Evolutionary conservation across 2,329 filamentous ascomycete species (phyloP), one percentile per base, ranked within the genome.

Genomic region (Botrytis porri): DNA sequence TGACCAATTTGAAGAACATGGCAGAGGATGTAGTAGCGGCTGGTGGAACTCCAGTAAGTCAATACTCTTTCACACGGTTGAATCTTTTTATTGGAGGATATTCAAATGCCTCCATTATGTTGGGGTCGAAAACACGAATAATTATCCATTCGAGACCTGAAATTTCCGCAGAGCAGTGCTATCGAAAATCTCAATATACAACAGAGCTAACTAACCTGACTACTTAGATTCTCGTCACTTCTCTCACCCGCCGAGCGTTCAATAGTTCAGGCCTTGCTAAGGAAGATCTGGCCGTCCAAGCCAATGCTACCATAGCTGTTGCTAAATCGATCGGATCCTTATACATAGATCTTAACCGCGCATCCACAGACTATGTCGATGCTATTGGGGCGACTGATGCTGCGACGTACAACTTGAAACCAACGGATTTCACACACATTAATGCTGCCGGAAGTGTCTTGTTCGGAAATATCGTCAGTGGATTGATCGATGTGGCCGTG

Each of bases 371-470:
- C 8, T 87, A 87, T 73, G 78, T 85, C 29, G 84, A 86, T 72
- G 80, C 79, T 0, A 85, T 87, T 72, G 85, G 85, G 0, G 77
- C 81, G n/a, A 74, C 78, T 0, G 80, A 82, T 41, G 83, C 83
- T 2, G 80, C 79, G 41, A 80, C 76, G 41, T 86, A 86, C 72
- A 85, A 86, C 73, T 73, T 82, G 32, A 78, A 77, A 8, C 75
- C 81, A 2, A 80, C 78, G 6, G 89, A 91, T 77, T 77, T 80
- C 51, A 87, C 85, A 7, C 85, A 87, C 81, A 70, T 87, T 69
- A 87, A 85, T 75, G 76, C 78, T 6, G 80, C 80, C 71, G 85
- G 85, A 0, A 82, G 81, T 43, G 77, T 83, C 9, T 80, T 87
- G 3, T 87, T 87, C 79, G 82, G 84, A 5, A 82, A 83, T 45